These are phyloP conservation scores for Apiotrichum mycotoxinovorans DNA, from an alignment of 1,284 basidiomycete species.

Conservation along the genomic window DNA sequence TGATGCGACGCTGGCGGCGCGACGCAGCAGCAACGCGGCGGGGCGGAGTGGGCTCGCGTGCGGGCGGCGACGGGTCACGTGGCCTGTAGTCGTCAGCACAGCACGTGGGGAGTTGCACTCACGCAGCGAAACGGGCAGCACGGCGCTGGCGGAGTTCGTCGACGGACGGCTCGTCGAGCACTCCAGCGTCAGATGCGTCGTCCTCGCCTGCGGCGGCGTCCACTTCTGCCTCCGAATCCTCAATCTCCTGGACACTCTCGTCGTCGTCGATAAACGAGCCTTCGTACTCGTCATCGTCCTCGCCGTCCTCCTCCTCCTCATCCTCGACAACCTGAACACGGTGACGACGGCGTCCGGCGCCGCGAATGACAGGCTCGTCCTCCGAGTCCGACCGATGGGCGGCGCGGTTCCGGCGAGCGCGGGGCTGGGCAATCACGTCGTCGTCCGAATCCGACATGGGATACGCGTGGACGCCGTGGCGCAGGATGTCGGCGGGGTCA, in stretches of 20 bases:
- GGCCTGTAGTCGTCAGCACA: background rate
- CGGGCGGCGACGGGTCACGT: background rate
- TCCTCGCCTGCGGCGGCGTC: background rate
- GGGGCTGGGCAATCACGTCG: too few relatives aligned
- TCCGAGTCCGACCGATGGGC: too few relatives aligned
- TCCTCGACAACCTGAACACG: too few relatives aligned
- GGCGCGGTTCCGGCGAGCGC: too few relatives aligned
- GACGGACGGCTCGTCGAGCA: slow-evolving; percentile 20
- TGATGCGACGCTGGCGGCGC: background rate
- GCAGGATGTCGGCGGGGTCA: slow-evolving; percentile 2
- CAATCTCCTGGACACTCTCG: slow-evolving; percentile 3
- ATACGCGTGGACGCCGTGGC: background rate
- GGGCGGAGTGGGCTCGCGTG: background rate
- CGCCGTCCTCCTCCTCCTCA: background rate
- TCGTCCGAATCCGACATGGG: slow-evolving; percentile 3
- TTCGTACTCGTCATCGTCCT: slow-evolving; percentile 17
- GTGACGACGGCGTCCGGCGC: background rate
- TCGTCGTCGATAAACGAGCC: slow-evolving; percentile 21
- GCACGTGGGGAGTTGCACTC: background rate
- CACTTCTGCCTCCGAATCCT: background rate
- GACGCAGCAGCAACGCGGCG: background rate
- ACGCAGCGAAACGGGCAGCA: slow-evolving; percentile 7
- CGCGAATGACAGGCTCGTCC: too few relatives aligned
- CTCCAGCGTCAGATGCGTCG: slow-evolving; percentile 10
- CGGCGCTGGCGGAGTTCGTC: slow-evolving; percentile 17